phyloP scores from a whole-genome alignment of 192 early-diverging fungal species.

The Coemansia sp. region DNA sequence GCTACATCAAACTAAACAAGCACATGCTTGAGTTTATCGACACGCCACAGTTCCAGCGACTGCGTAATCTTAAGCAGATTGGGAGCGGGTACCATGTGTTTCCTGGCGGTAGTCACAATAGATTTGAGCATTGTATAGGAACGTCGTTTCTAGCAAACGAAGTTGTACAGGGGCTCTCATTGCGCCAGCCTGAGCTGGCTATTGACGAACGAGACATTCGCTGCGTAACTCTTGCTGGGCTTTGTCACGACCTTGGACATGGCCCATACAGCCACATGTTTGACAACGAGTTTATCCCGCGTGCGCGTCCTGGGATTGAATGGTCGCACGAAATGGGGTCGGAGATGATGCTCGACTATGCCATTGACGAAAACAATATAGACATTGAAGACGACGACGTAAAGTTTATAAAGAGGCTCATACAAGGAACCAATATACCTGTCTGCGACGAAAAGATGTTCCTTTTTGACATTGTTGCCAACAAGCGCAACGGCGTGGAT shows the following conservation, averaged over 20 bases:
- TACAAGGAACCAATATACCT: conserved; percentile 57
- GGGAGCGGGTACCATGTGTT: conserved; percentile 89
- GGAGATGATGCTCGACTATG: conserved; percentile 80
- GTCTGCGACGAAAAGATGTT: conserved; percentile 61
- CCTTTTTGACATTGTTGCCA: conserved; percentile 95
- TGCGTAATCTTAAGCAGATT: conserved; percentile 88
- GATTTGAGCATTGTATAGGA: conserved; percentile 95
- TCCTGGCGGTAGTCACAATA: conserved; percentile 91
- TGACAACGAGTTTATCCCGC: conserved; percentile 85
- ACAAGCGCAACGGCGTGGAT: conserved; percentile 90
- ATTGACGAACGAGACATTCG: conserved; percentile 78
- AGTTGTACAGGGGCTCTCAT: conserved; percentile 67
- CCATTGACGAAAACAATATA: conserved; percentile 73
- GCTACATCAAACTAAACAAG: conserved; percentile 74
- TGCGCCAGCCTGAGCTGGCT: conserved; percentile 76
- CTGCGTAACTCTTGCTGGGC: conserved; percentile 85
- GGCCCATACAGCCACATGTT: conserved; percentile 96
- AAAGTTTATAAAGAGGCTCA: conserved; percentile 71
- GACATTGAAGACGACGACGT: conserved; percentile 63
- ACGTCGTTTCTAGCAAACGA: conserved; percentile 78
- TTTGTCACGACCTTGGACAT: conserved; percentile 96
- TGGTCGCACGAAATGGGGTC: conserved; percentile 82
- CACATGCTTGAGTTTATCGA: conserved; percentile 74
- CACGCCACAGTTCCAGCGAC: conserved; percentile 93
- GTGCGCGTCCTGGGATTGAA: conserved; percentile 47